Evolutionary conservation across 2,329 filamentous ascomycete genomes (phyloP), one percentile per base, ranked within the genome.

Genomic region (Xylariaceae sp.): DNA sequence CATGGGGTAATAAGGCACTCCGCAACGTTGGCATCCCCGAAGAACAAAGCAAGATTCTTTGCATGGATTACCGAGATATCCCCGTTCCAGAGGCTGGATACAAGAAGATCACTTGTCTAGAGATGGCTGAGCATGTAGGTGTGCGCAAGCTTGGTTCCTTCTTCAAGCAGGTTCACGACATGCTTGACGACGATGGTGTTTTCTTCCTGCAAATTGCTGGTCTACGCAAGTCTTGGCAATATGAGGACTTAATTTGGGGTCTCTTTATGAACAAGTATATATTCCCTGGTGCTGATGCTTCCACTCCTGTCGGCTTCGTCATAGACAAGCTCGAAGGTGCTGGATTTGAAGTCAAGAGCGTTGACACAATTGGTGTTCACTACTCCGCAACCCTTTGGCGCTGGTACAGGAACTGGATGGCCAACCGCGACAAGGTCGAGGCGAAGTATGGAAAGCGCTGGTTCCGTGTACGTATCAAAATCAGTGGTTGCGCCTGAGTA

Each of bases 231-330:
- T 80, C 83, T 60, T 97, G 94, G 94, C 94, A 97, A 75, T 97
- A 96, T 70, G 92, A 97, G 81, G 93, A 97, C 77, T 83, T 97
- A 45, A 89, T 93, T 73, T 97, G 94, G 94, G 94, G 94, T 72
- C 83, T 97, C 40, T 97, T 97, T 83, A 96, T 97, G 92, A 97
- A 97, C 87, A 97, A 96, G 80, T 96, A 97, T 76, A 82, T 97
- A 73, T 97, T 97, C 84, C 94, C 92, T 27, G 94, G 94, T 71
- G 94, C 94, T 45, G 94, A 97, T 71, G 94, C 94, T 46, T 96
- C 91, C 36, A 96, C 92, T 53, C 94, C 94, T 45, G 85, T 99
- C 42, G 91, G 91, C 64, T 94, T 87, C 75, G 91, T 94, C 67
- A 80, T 96, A 65, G 85, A 91, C 73, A 86, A 85, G 70, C 83